Conservation (phyloP, 768 basidiomycete species). For the Lactarius pseudohatsudake region DNA sequence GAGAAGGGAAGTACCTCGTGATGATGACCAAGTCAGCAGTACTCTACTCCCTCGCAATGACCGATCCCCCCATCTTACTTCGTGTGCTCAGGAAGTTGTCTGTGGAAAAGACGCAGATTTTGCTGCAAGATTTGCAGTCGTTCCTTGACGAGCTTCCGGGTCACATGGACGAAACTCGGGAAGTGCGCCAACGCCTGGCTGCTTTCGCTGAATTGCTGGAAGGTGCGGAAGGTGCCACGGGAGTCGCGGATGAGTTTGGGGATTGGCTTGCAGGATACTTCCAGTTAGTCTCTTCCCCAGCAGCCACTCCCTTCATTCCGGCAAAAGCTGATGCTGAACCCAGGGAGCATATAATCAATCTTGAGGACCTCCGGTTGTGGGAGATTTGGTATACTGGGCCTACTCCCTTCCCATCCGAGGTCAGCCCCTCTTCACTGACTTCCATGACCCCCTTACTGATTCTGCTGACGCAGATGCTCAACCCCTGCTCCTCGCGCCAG, state of each 20-base stretch:
- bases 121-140: constrained; percentile 44
- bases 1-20: constrained; percentile 47
- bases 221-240: constrained; percentile 7
- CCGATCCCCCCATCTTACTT: constrained; percentile 1
- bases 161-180: constrained; percentile 4
- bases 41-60: not conserved
- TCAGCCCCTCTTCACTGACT: constrained; percentile 33
- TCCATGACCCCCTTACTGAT: not conserved
- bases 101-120: constrained; percentile 34
- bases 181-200: constrained; percentile 3
- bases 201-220: not conserved
- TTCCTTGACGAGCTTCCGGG: constrained; percentile 39
- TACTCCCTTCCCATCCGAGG: constrained; percentile 67
- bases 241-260: constrained; percentile 37
- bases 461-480: constrained; percentile 50
- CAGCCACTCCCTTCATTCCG: constrained; percentile 7
- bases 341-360: constrained; percentile 46
- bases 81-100: constrained; percentile 44
- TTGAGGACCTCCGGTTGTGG: constrained; percentile 58
- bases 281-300: constrained; percentile 16
- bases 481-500: constrained; percentile 69
- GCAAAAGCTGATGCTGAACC: not conserved
- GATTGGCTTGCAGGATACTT: constrained; percentile 46
- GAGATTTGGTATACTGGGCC: constrained; percentile 73
- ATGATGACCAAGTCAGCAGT: constrained; percentile 48